These are phyloP conservation scores for Ascochyta fabae DNA, from an alignment of 2,329 filamentous ascomycete genomes.

Conservation along the genomic window DNA sequence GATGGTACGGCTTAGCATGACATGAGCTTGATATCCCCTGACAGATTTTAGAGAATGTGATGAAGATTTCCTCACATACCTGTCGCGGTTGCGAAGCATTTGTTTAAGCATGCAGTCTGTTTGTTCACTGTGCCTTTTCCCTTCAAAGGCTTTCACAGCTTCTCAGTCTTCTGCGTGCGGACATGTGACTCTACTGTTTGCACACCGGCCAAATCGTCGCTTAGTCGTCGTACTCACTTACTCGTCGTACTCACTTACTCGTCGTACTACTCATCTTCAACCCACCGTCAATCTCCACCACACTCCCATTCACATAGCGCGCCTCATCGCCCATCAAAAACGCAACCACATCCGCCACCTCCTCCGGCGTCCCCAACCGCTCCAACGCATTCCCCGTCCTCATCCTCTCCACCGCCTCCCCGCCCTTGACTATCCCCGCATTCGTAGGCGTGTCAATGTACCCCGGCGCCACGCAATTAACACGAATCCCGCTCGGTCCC, in stretches of 20 bases:
- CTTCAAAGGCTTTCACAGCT: neutral
- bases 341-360: slow-evolving; percentile 58
- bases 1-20: neutral
- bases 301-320: slow-evolving; percentile 56
- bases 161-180: neutral
- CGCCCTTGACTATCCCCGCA: slow-evolving; percentile 57
- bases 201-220: neutral
- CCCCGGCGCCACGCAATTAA: slow-evolving; percentile 46
- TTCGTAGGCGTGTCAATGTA: slow-evolving; percentile 58
- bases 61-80: neutral
- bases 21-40: slow-evolving; percentile 6
- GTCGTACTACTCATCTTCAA: slow-evolving; percentile 34
- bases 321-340: slow-evolving; percentile 57
- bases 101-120: neutral
- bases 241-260: slow-evolving; percentile 24
- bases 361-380: slow-evolving; percentile 54
- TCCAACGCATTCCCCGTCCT: slow-evolving; percentile 50
- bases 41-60: neutral
- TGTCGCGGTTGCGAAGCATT: neutral
- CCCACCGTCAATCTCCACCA: slow-evolving; percentile 58
- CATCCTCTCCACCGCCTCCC: slow-evolving; percentile 52
- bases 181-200: neutral
- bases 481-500: slow-evolving; percentile 39
- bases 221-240: slow-evolving; percentile 1
- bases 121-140: neutral